These are phyloP conservation scores for Aspergillus coremiiformis DNA, from an alignment of 495 filamentous ascomycete species.

Conservation along the genomic window DNA sequence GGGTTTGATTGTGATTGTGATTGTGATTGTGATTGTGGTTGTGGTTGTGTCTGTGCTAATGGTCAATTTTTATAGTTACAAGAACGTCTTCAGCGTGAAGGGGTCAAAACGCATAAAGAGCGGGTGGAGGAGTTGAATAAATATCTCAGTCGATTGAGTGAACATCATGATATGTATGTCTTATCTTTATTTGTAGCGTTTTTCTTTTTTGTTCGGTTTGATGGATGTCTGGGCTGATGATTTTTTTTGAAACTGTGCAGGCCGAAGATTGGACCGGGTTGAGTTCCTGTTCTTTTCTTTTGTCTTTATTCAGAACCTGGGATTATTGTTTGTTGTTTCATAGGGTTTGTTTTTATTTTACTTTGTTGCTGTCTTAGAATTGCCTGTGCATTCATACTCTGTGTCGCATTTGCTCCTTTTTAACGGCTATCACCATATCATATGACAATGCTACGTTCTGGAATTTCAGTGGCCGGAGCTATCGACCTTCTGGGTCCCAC, in stretches of 20 bases:
- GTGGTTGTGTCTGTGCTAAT: background rate
- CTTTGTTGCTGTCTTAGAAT: background rate
- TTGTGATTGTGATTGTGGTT: background rate
- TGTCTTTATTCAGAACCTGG: background rate
- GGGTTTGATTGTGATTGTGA: too few relatives aligned
- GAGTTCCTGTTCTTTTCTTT: slow-evolving; percentile 14
- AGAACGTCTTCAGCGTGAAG: slow-evolving; percentile 73
- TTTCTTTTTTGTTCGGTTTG: background rate
- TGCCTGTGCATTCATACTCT: background rate
- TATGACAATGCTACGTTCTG: slow-evolving; percentile 18
- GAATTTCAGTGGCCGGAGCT: slow-evolving; percentile 9
- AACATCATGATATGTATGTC: slow-evolving; percentile 92
- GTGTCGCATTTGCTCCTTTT: background rate
- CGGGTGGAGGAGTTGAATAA: slow-evolving; percentile 93
- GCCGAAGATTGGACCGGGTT: slow-evolving; percentile 73
- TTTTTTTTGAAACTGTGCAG: slow-evolving; percentile 24
- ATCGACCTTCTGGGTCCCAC: background rate
- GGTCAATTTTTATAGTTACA: slow-evolving; percentile 27
- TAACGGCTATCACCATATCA: too few relatives aligned
- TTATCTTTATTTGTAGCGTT: background rate
- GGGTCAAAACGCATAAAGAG: slow-evolving; percentile 94
- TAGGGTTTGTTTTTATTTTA: background rate
- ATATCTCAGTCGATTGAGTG: slow-evolving; percentile 82
- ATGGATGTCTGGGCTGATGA: slow-evolving; percentile 7
- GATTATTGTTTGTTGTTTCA: slow-evolving; percentile 4